phyloP scores from a whole-genome alignment of 768 basidiomycete species.

The Coprinellus aureogranulatus region DNA sequence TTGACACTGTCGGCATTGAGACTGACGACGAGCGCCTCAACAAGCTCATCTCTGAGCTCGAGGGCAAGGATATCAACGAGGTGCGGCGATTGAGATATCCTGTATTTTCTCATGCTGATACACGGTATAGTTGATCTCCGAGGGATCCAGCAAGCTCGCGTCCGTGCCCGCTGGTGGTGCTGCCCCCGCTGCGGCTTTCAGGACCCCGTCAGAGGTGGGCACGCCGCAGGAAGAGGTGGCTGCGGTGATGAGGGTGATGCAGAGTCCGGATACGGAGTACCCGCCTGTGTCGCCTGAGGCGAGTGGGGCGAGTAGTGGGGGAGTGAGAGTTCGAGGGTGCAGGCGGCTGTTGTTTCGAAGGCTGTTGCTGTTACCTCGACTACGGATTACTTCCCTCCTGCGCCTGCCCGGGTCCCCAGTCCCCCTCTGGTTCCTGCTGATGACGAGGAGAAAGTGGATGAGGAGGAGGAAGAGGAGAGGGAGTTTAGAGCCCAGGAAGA shows the following conservation, averaged over 20 bases:
- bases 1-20: constrained; percentile 84
- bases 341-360: too few relatives aligned
- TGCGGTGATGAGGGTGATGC: neutral
- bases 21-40: constrained; percentile 77
- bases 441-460: constrained; percentile 9
- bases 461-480: constrained; percentile 9
- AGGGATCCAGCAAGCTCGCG: constrained; percentile 89
- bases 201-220: neutral
- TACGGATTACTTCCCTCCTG: neutral
- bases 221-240: neutral
- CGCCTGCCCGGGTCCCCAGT: neutral
- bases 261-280: neutral
- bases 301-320: neutral
- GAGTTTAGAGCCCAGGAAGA: constrained; percentile 9
- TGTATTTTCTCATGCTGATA: constrained; percentile 4
- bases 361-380: neutral
- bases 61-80: constrained; percentile 83
- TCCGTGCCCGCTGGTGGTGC: constrained; percentile 96
- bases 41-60: constrained; percentile 84
- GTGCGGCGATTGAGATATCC: constrained; percentile 36
- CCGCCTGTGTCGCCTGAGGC: neutral
- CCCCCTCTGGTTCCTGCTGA: constrained; percentile 8
- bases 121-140: constrained; percentile 72
- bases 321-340: neutral
- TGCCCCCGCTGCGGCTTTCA: constrained; percentile 48